These are phyloP conservation scores for Hypholoma sublateritium DNA, from an alignment of 768 basidiomycete genomes.

Conservation along the genomic window DNA sequence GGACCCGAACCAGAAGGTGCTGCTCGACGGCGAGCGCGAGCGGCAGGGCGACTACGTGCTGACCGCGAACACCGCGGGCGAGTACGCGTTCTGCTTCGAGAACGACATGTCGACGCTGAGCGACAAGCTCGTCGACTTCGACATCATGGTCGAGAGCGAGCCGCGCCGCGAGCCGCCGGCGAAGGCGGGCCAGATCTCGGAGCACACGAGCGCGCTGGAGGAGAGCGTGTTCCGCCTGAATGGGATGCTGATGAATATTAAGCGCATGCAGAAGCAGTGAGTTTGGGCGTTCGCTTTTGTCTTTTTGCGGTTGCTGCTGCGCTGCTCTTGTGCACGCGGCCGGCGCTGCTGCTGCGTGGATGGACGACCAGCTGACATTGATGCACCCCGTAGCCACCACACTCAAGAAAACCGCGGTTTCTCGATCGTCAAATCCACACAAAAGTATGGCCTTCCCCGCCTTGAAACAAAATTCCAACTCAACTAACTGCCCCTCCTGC, in stretches of 20 bases:
- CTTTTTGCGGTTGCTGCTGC: neutral
- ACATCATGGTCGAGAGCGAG: slow-evolving; percentile 98
- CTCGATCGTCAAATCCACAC: slow-evolving; percentile 86
- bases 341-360: too few species aligned
- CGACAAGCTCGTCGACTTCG: slow-evolving; percentile 92
- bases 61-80: slow-evolving; percentile 88
- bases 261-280: slow-evolving; percentile 92
- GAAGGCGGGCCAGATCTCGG: slow-evolving; percentile 83
- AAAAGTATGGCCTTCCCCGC: slow-evolving; percentile 52
- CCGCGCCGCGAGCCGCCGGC: slow-evolving; percentile 88
- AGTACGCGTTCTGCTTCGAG: slow-evolving; percentile 96
- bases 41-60: slow-evolving; percentile 97
- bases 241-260: slow-evolving; percentile 84
- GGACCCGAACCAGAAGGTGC: slow-evolving; percentile 84
- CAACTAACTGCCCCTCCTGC: slow-evolving; percentile 1
- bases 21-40: slow-evolving; percentile 87
- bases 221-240: slow-evolving; percentile 94
- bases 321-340: too few species aligned
- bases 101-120: slow-evolving; percentile 96
- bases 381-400: slow-evolving; percentile 66
- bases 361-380: slow-evolving; percentile 5
- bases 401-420: slow-evolving; percentile 94
- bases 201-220: slow-evolving; percentile 91
- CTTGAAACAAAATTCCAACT: too few species aligned
- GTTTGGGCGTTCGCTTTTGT: slow-evolving; percentile 23